These are phyloP conservation scores for Achlya hypogyna DNA, from an alignment of 352 stramenopile genomes.

Conservation along the genomic window DNA sequence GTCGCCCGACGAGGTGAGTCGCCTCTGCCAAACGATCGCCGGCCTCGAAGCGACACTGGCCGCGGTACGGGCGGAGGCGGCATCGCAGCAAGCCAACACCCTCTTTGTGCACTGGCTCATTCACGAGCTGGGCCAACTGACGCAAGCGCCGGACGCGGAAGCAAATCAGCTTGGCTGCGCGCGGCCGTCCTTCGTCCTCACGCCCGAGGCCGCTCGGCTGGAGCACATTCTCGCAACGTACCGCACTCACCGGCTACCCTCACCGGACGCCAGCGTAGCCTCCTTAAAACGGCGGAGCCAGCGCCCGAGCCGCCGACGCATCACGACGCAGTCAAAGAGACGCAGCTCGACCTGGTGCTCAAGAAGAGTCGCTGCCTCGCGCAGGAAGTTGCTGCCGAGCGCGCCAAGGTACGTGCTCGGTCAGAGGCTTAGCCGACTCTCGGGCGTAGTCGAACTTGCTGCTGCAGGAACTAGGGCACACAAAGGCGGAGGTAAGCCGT, in stretches of 20 bases:
- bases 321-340: not conserved
- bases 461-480: not conserved
- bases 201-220: not conserved
- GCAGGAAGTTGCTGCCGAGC: not conserved
- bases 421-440: not conserved
- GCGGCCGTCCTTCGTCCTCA: not conserved
- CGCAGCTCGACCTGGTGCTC: not conserved
- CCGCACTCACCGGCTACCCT: not conserved
- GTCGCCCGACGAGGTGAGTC: no score
- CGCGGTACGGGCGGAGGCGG: not conserved
- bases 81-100: not conserved
- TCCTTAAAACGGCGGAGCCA: not conserved
- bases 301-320: no score
- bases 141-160: not conserved
- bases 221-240: not conserved
- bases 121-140: not conserved
- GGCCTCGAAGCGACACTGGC: not conserved
- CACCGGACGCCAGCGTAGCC: not conserved
- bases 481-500: not conserved
- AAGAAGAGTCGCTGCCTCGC: not conserved
- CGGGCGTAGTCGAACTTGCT: not conserved
- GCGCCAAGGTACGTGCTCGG: not conserved
- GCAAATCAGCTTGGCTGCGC: not conserved
- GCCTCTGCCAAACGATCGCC: not conserved
- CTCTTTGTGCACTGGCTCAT: slow-evolving; percentile 4